phyloP scores from a whole-genome alignment of 2,329 filamentous ascomycete genomes.

The Leptoxyphium fumago region DNA sequence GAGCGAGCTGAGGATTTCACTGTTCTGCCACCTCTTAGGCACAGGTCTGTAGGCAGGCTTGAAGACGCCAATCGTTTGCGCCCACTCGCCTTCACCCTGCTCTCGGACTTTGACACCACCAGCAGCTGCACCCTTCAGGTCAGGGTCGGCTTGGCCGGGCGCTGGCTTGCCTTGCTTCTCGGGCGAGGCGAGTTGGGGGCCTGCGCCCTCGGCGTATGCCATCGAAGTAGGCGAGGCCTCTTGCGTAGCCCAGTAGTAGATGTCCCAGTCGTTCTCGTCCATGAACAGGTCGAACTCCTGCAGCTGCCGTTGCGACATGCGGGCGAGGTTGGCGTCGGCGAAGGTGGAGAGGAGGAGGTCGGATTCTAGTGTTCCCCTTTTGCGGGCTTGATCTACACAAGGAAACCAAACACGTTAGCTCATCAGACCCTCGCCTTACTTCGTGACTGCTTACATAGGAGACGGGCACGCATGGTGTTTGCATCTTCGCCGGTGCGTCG shows the following conservation, averaged over 20 bases:
- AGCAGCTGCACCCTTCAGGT: slow-evolving; percentile 23
- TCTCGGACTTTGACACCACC: slow-evolving; percentile 34
- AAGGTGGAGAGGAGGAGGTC: slow-evolving; percentile 96
- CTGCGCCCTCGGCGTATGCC: slow-evolving; percentile 39
- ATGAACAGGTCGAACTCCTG: slow-evolving; percentile 81
- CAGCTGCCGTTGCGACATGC: slow-evolving; percentile 61
- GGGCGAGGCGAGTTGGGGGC: slow-evolving; percentile 27
- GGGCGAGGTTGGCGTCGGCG: slow-evolving; percentile 60
- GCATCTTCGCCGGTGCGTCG: slow-evolving; percentile 69
- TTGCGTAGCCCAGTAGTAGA: slow-evolving; percentile 99
- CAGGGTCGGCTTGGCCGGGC: slow-evolving; percentile 10
- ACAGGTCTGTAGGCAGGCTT: slow-evolving; percentile 88
- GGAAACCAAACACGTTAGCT: slow-evolving; percentile 17
- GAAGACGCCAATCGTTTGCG: slow-evolving; percentile 88
- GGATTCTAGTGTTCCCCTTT: slow-evolving; percentile 87
- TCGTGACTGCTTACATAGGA: slow-evolving; percentile 45
- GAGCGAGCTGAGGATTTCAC: slow-evolving; percentile 62
- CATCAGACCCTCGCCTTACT: slow-evolving; percentile 3
- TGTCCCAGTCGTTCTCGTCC: slow-evolving; percentile 99
- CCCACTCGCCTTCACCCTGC: slow-evolving; percentile 67
- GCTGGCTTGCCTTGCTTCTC: slow-evolving; percentile 29
- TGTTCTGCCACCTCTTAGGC: slow-evolving; percentile 69
- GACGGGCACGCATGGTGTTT: slow-evolving; percentile 73
- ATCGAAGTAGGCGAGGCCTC: slow-evolving; percentile 47
- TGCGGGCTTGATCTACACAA: slow-evolving; percentile 78